These are phyloP conservation scores for Aspergillus sp. DNA, from an alignment of 2,329 filamentous ascomycete species.

Conservation along the genomic window DNA sequence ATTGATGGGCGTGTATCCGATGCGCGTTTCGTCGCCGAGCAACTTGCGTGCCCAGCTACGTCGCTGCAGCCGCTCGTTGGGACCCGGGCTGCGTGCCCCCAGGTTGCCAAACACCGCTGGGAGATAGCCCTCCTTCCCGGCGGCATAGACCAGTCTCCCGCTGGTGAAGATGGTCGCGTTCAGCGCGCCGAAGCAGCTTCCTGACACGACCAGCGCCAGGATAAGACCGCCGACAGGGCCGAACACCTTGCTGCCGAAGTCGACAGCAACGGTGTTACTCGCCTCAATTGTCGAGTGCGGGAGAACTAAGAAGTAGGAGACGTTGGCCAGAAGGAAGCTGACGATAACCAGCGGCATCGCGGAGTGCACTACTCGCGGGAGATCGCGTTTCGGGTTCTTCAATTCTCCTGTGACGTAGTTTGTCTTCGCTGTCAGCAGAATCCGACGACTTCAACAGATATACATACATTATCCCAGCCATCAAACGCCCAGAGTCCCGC, in stretches of 20 bases:
- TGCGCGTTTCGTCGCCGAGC: conserved; percentile 65
- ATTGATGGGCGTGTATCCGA: conserved; percentile 91
- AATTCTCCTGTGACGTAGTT: conserved; percentile 98
- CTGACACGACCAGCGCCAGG: conserved; percentile 79
- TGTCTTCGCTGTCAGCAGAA: too few relatives aligned
- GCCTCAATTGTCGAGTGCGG: conserved; percentile 70
- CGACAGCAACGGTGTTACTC: conserved; percentile 89
- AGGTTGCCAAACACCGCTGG: conserved; percentile 75
- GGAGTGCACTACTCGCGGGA: conserved; percentile 91
- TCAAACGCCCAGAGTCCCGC: conserved; percentile 97
- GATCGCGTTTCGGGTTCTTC: conserved; percentile 77
- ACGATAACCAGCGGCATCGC: conserved; percentile 91
- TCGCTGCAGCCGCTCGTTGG: conserved; percentile 28
- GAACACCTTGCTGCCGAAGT: conserved; percentile 85
- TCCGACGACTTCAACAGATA: too few relatives aligned
- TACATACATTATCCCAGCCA: conserved; percentile 90
- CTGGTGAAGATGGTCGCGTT: conserved; percentile 93
- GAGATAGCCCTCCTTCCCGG: conserved; percentile 90
- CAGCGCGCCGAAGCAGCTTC: conserved; percentile 86
- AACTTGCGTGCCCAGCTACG: conserved; percentile 51
- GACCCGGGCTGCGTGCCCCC: conserved; percentile 48
- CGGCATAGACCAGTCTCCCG: conserved; percentile 83
- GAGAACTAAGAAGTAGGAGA: conserved; percentile 90
- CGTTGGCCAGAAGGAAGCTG: conserved; percentile 80
- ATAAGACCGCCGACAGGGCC: conserved; percentile 72